These are phyloP conservation scores for Leishmania lainsoni DNA, from an alignment of 208 protist genomes.

Conservation along the genomic window DNA sequence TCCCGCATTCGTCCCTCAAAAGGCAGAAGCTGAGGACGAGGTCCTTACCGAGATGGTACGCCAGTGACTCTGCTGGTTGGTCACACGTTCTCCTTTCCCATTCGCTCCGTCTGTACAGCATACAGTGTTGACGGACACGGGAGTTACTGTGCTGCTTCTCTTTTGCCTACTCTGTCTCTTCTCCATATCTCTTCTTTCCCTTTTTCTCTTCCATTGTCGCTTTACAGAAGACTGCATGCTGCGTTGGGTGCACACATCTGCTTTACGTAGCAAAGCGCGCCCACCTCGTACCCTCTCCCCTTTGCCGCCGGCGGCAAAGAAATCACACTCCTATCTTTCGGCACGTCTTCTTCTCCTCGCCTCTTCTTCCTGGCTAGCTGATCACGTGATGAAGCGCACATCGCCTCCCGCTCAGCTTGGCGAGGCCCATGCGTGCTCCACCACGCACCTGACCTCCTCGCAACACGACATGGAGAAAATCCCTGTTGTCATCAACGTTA, in stretches of 20 bases:
- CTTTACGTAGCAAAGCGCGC: not conserved
- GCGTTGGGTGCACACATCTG: not conserved
- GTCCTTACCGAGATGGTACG: not conserved
- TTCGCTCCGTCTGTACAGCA: not conserved
- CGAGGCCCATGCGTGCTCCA: not conserved
- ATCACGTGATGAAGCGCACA: not conserved
- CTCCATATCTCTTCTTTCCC: not conserved
- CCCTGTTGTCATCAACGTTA: not conserved
- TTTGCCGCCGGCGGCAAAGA: not conserved
- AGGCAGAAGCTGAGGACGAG: not conserved
- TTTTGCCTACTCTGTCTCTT: not conserved
- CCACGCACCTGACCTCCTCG: not conserved
- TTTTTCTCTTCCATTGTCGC: not conserved
- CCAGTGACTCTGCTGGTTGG: not conserved
- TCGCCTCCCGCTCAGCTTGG: not conserved
- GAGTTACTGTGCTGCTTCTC: not conserved
- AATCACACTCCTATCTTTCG: not conserved
- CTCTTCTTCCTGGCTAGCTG: not conserved
- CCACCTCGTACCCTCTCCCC: not conserved
- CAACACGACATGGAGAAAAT: not conserved
- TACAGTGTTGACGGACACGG: not conserved
- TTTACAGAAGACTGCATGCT: not conserved
- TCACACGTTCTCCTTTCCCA: not conserved
- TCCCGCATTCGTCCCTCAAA: not conserved
- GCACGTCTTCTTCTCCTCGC: not conserved